Percentiles rank a stretch among this genome's conserved stretches.
Evolutionary conservation across 371 early-diverging fungal species (phyloP).

Genomic region (Mortierella sp.): DNA sequence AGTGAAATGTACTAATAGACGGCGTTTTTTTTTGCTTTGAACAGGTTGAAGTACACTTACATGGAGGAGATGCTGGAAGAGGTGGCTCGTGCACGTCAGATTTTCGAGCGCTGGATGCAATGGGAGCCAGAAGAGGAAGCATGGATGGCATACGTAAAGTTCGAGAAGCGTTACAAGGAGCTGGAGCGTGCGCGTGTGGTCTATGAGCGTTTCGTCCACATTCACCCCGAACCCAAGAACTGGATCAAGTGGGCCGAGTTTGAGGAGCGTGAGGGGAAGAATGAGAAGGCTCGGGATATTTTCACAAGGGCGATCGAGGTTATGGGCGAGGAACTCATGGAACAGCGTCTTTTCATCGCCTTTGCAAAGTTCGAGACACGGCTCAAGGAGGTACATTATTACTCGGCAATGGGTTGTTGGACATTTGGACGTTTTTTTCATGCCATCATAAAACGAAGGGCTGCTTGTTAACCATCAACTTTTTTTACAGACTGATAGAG

Average conservation of each 20-base stretch:
- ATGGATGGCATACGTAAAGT: slow-evolving; percentile 95
- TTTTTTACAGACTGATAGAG: slow-evolving; percentile 81
- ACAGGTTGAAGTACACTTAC: slow-evolving; percentile 89
- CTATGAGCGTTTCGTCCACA: slow-evolving; percentile 88
- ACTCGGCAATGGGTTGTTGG: neutral
- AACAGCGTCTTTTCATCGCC: slow-evolving; percentile 91
- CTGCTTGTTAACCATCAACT: neutral
- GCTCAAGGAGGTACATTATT: slow-evolving; percentile 78
- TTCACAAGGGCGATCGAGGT: slow-evolving; percentile 91
- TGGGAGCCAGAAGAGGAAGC: slow-evolving; percentile 97
- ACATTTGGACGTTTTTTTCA: neutral
- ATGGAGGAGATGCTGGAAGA: slow-evolving; percentile 98
- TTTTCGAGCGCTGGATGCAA: slow-evolving; percentile 99
- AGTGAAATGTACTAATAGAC: neutral
- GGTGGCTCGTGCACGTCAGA: slow-evolving; percentile 89
- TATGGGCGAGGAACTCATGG: slow-evolving; percentile 90
- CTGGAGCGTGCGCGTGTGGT: slow-evolving; percentile 85
- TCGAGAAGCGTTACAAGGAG: slow-evolving; percentile 93
- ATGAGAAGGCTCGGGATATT: slow-evolving; percentile 87
- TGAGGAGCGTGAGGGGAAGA: slow-evolving; percentile 87
- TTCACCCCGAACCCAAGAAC: slow-evolving; percentile 94
- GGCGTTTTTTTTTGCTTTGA: neutral
- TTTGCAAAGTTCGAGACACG: slow-evolving; percentile 97
- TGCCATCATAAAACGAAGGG: neutral
- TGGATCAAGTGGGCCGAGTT: slow-evolving; percentile 98